A percentile compares a stretch with the other conserved stretches of the same genome.
phyloP scores from a whole-genome alignment of 441 rosid genomes.

The Eutrema salsugineum region DNA sequence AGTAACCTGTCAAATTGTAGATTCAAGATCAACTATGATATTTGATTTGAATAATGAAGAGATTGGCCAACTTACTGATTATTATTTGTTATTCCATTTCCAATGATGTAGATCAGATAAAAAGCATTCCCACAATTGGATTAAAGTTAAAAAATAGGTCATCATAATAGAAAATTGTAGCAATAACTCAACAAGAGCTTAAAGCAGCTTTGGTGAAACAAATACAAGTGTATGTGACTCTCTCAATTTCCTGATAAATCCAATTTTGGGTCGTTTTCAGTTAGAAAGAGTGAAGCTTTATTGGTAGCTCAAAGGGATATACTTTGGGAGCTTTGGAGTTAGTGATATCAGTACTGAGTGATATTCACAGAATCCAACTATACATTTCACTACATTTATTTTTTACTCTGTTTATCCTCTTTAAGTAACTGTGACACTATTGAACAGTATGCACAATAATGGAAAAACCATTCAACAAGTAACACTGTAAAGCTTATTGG shows the following conservation, averaged over 20 bases:
- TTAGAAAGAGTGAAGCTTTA: not conserved
- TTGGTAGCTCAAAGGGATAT: not conserved
- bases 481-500: too few species aligned
- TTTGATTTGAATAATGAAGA: not conserved
- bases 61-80: not conserved
- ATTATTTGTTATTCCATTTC: not conserved
- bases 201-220: conserved; percentile 6
- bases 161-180: not conserved
- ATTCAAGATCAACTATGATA: conserved; percentile 5
- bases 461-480: too few species aligned
- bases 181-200: not conserved
- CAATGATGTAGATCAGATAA: not conserved
- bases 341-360: too few species aligned
- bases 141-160: not conserved
- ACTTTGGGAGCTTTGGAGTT: not conserved
- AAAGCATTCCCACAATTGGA: not conserved
- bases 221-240: not conserved
- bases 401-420: not conserved
- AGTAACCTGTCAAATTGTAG: not conserved
- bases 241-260: not conserved
- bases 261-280: conserved; percentile 7
- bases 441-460: too few species aligned
- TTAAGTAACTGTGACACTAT: not conserved
- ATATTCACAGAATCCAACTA: not conserved
- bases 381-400: not conserved